Evolutionary conservation across 2,329 filamentous ascomycete genomes (phyloP).

Genomic region (Cladorrhinum sp.): DNA sequence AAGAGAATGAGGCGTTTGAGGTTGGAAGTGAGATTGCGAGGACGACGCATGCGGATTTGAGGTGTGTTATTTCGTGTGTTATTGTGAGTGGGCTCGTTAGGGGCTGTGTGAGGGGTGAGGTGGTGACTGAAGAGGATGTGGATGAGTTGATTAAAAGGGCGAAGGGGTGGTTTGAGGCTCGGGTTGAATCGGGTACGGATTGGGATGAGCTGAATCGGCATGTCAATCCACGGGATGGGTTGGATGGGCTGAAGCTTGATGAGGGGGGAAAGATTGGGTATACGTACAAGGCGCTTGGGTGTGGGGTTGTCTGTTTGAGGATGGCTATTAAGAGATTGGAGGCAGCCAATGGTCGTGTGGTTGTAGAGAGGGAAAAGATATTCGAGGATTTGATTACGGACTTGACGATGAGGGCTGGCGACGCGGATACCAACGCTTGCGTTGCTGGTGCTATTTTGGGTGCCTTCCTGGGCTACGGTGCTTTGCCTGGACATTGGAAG

Average conservation of each 20-base stretch:
- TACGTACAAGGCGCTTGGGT: constrained; percentile 52
- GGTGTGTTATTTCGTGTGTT: constrained; percentile 49
- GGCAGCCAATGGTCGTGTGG: constrained; percentile 18
- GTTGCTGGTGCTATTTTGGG: constrained; percentile 51
- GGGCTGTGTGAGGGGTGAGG: constrained; percentile 44
- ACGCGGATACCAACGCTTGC: constrained; percentile 54
- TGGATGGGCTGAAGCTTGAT: constrained; percentile 43
- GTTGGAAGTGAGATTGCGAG: constrained; percentile 41
- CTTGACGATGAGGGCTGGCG: constrained; percentile 50
- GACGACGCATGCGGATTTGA: constrained; percentile 50
- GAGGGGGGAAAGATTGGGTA: constrained; percentile 47
- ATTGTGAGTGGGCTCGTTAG: constrained; percentile 46
- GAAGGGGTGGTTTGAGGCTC: constrained; percentile 36
- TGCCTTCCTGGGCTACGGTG: constrained; percentile 44
- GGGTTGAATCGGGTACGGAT: constrained; percentile 37
- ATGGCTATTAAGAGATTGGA: constrained; percentile 39
- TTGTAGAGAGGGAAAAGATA: constrained; percentile 42
- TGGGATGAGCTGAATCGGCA: constrained; percentile 41
- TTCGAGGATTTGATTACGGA: constrained; percentile 49
- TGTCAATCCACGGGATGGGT: constrained; percentile 31
- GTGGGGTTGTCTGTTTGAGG: constrained; percentile 44
- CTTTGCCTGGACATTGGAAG: constrained; percentile 47
- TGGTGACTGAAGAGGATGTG: constrained; percentile 38
- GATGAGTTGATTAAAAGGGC: constrained; percentile 40
- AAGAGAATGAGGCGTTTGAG: constrained; percentile 42